Evolutionary conservation across 2,329 filamentous ascomycete species (phyloP), one percentile per base, ranked within the genome.

Genomic region (Fusarium pilosicola): DNA sequence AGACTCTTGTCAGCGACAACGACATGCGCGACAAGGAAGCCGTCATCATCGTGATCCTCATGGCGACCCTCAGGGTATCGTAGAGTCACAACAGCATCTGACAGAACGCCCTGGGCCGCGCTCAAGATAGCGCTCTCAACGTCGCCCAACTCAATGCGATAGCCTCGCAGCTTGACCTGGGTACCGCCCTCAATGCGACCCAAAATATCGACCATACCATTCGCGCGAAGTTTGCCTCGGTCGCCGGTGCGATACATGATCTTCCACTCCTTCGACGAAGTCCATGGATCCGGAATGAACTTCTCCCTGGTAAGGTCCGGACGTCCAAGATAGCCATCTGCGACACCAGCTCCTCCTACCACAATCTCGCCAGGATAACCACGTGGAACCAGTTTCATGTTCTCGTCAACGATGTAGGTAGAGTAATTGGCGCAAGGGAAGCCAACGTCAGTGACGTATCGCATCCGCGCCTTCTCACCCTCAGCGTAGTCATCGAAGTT

Each of bases 61-160:
- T 42, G 34, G 4, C 34, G 26, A 1, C 42, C 46, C 14, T 54
- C 26, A 22, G 46, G 38, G 26, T 42, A n/a, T 61, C 58, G n/a
- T 0, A 41, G 36, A 30, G 63, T 64, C 11, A 66, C 63, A 18
- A 66, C 49, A 5, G 63, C 36, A 22, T 62, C 63, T 4, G 63
- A 54, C 9, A 73, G 30, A 4, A 49, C 5, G 1, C 70, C 64
- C 13, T 68, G 39, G 0, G 70, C 52, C 3, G 68, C 36, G 18
- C 32, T 56, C 15, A 71, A 28, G 7, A 73, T 48, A 1, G 70
- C 49, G 9, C 42, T 58, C 28, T 73, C 70, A 6, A 79, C 58
- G 5, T 89, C 88, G 7, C 78, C 73, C 1, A 89, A 76, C 20
- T 89, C 86, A 30, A 88, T 82, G 2, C 85, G 81, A 6, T 84